Base-by-base conservation (phyloP, 1,284 basidiomycete genomes). In the Coriolopsis trogii region DNA sequence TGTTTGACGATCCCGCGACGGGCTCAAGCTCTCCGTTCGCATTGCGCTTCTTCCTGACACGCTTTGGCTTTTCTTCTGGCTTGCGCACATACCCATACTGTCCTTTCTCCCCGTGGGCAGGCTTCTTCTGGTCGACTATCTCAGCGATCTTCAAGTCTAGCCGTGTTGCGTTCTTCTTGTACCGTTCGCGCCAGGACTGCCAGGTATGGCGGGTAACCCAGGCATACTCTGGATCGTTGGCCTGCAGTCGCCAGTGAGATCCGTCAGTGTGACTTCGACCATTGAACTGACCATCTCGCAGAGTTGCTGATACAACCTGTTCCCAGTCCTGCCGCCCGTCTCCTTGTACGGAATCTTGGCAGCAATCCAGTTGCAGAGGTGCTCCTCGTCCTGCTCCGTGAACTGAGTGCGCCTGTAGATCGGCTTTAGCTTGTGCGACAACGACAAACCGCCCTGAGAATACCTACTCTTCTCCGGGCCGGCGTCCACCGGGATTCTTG, bases 101-200 rank as follows among this genome's bases (percentile, higher is more conserved):
- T 0, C 87, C 87, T 62, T 88, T 86, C 66, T 87, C 87, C 20
- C 85, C 85, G 13, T 75, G 77, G 2, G 70, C 67, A 1, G 84
- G 82, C 58, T 83, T 87, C 65, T 80, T 85, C 63, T 84, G 76
- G 29, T 80, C 80, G 5, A 90, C 88, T 10, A 89, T 82, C 13
- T 72, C 70, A 3, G 80, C 69, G 43, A 91, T 89, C 49, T 80
- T 70, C 16, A 63, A 64, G 63, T 91, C 87, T 38, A 91, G 76
- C 7, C 87, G 80, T 1, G 71, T 64, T 0, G 84, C 72, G 58
- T 91, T 87, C 69, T 91, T 91, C 73, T 91, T 91, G 71, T 91
- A 91, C 24, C 89, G 78, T 64, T 91, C 89, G 30, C 89, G 80
- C 89, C 89, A 91, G 13, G 89, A 91, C 57, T 91, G 88, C 89